Evolutionary conservation across 331 rosid species (phyloP).

Genomic region (Pyracantha coccinea): DNA sequence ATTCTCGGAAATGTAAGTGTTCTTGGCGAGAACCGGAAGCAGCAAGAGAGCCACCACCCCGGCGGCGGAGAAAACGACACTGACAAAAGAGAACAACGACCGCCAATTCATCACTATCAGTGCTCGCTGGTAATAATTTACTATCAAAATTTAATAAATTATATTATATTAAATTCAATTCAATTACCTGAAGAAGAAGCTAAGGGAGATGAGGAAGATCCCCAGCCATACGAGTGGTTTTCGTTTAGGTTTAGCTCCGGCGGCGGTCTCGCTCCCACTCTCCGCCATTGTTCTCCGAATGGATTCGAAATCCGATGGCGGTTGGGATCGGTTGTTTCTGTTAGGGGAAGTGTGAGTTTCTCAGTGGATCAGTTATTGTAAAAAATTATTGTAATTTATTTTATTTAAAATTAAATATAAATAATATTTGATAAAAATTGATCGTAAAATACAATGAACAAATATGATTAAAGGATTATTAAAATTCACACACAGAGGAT

Average conservation of each 20-base stretch:
- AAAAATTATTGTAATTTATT: too few relatives aligned
- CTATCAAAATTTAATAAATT: too few relatives aligned
- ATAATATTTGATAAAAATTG: too few relatives aligned
- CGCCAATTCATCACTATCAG: not conserved
- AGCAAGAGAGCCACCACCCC: conserved; percentile 73
- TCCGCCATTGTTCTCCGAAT: not conserved
- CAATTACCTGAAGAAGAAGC: conserved; percentile 55
- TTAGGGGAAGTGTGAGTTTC: too few relatives aligned
- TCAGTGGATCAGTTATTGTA: too few relatives aligned
- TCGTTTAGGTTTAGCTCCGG: conserved; percentile 26
- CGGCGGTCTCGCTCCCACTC: not conserved
- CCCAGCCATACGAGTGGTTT: conserved; percentile 70
- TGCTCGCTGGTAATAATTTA: too few relatives aligned
- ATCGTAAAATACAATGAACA: too few relatives aligned
- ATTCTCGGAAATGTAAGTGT: conserved; percentile 87
- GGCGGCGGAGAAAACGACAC: conserved; percentile 57
- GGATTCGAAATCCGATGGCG: too few relatives aligned
- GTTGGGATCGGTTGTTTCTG: too few relatives aligned
- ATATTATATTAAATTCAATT: not conserved
- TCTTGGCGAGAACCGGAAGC: conserved; percentile 81
- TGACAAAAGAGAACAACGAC: conserved; percentile 16
- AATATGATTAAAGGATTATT: too few relatives aligned
- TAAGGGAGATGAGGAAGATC: conserved; percentile 63
- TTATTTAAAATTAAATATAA: too few relatives aligned
- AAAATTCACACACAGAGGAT: too few relatives aligned